Base-by-base conservation (phyloP, 805 yeast species). In the Sugiyamaella mastotermitis region DNA sequence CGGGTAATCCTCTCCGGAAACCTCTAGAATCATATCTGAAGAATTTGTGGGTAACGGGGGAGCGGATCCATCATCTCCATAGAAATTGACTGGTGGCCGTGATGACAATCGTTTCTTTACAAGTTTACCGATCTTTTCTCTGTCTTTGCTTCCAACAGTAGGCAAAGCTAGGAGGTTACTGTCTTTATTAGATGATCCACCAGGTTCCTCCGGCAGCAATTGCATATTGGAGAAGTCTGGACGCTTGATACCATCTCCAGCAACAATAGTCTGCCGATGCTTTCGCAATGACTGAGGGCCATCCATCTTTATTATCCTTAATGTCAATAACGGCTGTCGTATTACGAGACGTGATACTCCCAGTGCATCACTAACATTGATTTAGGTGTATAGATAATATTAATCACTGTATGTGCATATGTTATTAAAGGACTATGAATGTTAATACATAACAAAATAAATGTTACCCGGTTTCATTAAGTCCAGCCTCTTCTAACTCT, bases 11-110 rank as follows among this genome's bases (percentile, higher is more conserved):
- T 21, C 15, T 13, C 38, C 23, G 23, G 40, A 19, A 5, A 36
- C 42, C 37, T 35, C 37, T 6, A 41, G 35, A 59, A 85, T 81
- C 13, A 56, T 52, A n/a, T 64, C 53, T 56, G 92, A 72, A 44
- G 77, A 74, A 46, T 77, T 78, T 55, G 81, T 90, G 5, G 95
- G 95, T 53, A 85, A 68, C 30, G 94, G 92, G 55, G 85, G 85
- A 50, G 79, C 80, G 19, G 83, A 82, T 37, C 84, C 72, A 13
- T 74, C 69, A 54, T 82, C 92, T 78, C 83, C 60, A 82, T 92
- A 80, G 40, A 83, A 64, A 55, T 83, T 94, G 23, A 32, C 37
- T 10, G 39, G 37, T 10, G 43, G 46, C 1, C 56, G 47, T 5
- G 53, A 42, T n/a, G 55, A 50, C 38, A 48, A 39, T 8, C 56